Evolutionary conservation across 495 filamentous ascomycete species (phyloP), one percentile per base, ranked within the genome.

Genomic region (Podospora comata): DNA sequence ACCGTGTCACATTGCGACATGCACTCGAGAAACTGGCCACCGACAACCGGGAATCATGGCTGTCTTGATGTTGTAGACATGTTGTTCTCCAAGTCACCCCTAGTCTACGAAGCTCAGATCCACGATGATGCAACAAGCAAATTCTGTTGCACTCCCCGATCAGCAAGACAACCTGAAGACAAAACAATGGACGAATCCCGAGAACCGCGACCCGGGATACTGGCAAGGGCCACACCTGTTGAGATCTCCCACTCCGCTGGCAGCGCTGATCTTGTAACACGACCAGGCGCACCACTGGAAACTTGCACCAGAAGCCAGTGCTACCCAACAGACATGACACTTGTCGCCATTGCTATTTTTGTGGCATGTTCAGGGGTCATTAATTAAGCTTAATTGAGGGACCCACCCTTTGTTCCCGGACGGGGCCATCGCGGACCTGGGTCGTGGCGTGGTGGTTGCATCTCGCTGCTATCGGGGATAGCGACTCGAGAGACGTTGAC

Each of bases 361-460:
- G 72, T 75, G 69, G 69, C 69, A 62, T 32, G 59, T 23, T 55
- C 67, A 68, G 67, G 72, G 72, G 32, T 69, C 67, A 68, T 77
- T 79, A 68, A 81, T 79, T 81, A 78, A 79, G 79, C 75, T 81
- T 79, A 74, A 77, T 76, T 79, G 73, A 61, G 68, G 70, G 60
- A 54, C 65, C 65, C 64, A 67, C 67, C 20, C 11, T 60, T 11
- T 44, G 63, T 71, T 64, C 65, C 67, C 67, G 66, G 67, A 62
- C 30, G 71, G 57, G 60, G 39, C 30, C 70, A 39, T 67, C 57
- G 30, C 60, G 54, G 69, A 71, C 71, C 71, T 67, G 71, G 68
- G 61, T 65, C 65, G 62, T 62, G 57, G 65, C 64, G 59, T 62
- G 56, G 27, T 63, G 30, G 66, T 65, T 65, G 54, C 61, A 70